Evolutionary conservation across 192 early-diverging fungal species (phyloP).

Genomic region (Jimgerdemannia lactiflua): DNA sequence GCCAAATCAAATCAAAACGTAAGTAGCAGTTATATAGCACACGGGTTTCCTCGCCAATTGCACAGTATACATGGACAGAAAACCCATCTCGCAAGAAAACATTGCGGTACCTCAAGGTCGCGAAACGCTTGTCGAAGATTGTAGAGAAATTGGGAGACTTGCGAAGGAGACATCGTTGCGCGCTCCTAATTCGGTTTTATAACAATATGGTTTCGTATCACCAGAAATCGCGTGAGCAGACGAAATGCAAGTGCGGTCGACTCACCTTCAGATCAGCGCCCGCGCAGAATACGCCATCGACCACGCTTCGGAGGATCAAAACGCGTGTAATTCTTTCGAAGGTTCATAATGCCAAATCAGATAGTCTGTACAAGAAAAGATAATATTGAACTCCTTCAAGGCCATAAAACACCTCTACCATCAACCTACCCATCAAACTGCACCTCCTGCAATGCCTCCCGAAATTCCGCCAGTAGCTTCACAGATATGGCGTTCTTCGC

Average conservation of each 20-base stretch:
- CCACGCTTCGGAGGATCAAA: conserved; percentile 75
- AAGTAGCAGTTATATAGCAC: too few species aligned
- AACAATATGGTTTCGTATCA: too few species aligned
- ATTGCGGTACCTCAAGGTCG: conserved; percentile 67
- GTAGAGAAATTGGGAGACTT: conserved; percentile 84
- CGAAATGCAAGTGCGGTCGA: not conserved
- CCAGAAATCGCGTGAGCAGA: not conserved
- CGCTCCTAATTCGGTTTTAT: conserved; percentile 58
- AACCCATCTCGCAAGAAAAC: not conserved
- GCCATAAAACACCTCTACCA: not conserved
- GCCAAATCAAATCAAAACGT: too few species aligned
- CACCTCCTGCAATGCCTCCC: conserved; percentile 56
- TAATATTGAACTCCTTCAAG: not conserved
- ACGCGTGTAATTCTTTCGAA: conserved; percentile 61
- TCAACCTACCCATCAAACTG: conserved; percentile 57
- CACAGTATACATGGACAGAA: too few species aligned
- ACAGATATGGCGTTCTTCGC: conserved; percentile 90
- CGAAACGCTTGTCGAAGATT: conserved; percentile 71
- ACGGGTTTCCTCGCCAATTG: too few species aligned
- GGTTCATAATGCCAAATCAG: not conserved
- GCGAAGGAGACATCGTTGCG: conserved; percentile 65
- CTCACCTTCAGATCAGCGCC: conserved; percentile 92
- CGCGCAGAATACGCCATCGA: conserved; percentile 86
- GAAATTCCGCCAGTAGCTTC: conserved; percentile 70
- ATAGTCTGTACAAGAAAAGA: not conserved